Base-by-base conservation (phyloP, 2,329 filamentous ascomycete genomes). In the Pleomassaria siparia region DNA sequence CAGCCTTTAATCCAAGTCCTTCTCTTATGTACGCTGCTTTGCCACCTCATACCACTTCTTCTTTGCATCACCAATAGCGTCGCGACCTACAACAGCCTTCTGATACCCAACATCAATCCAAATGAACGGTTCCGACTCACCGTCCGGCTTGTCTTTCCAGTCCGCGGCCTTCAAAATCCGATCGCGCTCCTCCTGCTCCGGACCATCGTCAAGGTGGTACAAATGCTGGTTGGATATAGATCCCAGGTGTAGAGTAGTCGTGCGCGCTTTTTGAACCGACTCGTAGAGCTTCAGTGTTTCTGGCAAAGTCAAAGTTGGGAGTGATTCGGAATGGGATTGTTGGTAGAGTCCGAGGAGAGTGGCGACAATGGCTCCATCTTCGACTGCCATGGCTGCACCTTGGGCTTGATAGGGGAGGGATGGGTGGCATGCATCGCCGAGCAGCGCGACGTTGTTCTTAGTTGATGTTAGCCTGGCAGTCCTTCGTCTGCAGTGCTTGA, bases 321-420 rank as follows among this genome's bases (percentile, higher is more conserved):
- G 15, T n/a, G 49, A 43, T 18, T 21, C 4, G 15, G 45, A 45
- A 9, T 18, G 7, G 11, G 43, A 24, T 10, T 36, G 2, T 22
- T 50, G 46, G 16, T 49, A 47, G 6, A 43, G 43, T 1, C 40
- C 43, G 2, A 56, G 43, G 11, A 53, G 40, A 3, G 22, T 46
- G 20, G 24, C 51, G 25, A 54, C n/a, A 11, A 54, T 44, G 8
- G 83, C 82, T 0, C 83, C 84, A 44, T 87, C 85, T 59, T 88
- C 85, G 1, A 87, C 71, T 0, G 81, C 80, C 1, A 79, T 82
- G 59, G 86, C 86, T 12, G 84, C 85, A 0, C 85, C 55, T 49
- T 58, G 55, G 9, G 55, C 52, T 40, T 53, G 50, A 42, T 58
- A 55, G 11, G 55, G 55, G 1, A 58, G 50, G 2, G 45, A 47